Evolutionary conservation across 1,284 basidiomycete genomes (phyloP).

Genomic region (Malassezia brasiliensis): DNA sequence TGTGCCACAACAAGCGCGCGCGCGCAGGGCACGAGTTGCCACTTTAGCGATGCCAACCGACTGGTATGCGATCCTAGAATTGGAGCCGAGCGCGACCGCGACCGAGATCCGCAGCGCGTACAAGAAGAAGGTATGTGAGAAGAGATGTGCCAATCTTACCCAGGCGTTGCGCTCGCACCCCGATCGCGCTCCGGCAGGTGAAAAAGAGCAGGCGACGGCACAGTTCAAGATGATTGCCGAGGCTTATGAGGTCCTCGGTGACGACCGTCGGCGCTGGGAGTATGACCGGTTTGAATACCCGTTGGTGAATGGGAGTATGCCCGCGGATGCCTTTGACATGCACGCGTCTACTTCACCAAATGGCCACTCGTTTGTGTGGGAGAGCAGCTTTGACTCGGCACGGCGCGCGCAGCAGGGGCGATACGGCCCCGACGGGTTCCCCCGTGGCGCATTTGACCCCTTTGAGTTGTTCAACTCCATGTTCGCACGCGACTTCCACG

Average conservation of each 20-base stretch:
- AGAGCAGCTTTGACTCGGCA: slow-evolving; percentile 39
- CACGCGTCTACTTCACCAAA: slow-evolving; percentile 8
- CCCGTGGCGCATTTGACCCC: slow-evolving; percentile 23
- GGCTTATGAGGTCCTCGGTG: slow-evolving; percentile 39
- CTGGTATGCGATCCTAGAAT: slow-evolving; percentile 34
- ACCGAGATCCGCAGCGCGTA: slow-evolving; percentile 35
- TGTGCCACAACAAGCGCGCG: background rate
- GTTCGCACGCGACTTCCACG: slow-evolving; percentile 27
- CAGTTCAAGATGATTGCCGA: slow-evolving; percentile 37
- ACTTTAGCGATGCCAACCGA: slow-evolving; percentile 13
- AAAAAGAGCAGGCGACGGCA: slow-evolving; percentile 33
- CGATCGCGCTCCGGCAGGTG: slow-evolving; percentile 27
- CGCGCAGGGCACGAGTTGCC: background rate
- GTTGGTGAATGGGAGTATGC: slow-evolving; percentile 19
- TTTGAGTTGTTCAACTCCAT: slow-evolving; percentile 43
- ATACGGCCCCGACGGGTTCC: slow-evolving; percentile 23
- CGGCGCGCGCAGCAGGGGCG: slow-evolving; percentile 27
- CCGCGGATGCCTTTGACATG: slow-evolving; percentile 27
- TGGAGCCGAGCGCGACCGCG: slow-evolving; percentile 22
- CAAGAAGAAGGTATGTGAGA: slow-evolving; percentile 23
- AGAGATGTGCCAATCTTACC: background rate
- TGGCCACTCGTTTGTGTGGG: slow-evolving; percentile 32
- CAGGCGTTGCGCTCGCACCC: slow-evolving; percentile 37
- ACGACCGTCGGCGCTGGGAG: slow-evolving; percentile 27
- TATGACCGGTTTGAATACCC: slow-evolving; percentile 27